phyloP scores from a whole-genome alignment of 768 basidiomycete genomes.

The Podaxis sp. region DNA sequence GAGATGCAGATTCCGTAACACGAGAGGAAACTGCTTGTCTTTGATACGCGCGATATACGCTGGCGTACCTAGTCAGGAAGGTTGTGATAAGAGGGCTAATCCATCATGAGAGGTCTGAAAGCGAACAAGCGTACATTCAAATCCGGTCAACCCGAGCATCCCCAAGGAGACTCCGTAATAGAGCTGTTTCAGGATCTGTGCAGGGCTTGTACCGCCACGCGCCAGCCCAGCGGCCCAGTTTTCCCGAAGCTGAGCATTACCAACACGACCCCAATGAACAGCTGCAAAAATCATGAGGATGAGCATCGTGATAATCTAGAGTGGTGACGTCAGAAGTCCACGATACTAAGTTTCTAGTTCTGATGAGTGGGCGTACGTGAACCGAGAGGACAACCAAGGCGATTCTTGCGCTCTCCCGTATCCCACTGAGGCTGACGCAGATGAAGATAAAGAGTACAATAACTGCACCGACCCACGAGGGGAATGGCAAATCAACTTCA shows the following conservation, averaged over 20 bases:
- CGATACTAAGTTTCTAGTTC: not conserved
- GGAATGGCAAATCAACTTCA: conserved; percentile 60
- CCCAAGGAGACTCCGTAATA: conserved; percentile 71
- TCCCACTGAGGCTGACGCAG: conserved; percentile 52
- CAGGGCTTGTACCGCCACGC: conserved; percentile 27
- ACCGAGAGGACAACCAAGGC: conserved; percentile 57
- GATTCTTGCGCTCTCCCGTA: conserved; percentile 62
- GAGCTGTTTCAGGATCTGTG: conserved; percentile 41
- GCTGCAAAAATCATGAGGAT: conserved; percentile 49
- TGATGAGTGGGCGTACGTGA: conserved; percentile 46
- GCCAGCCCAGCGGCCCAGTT: conserved; percentile 52
- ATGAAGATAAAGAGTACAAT: conserved; percentile 58
- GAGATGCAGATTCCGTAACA: conserved; percentile 65
- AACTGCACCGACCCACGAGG: conserved; percentile 48
- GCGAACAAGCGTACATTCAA: conserved; percentile 49
- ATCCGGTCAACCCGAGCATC: conserved; percentile 72
- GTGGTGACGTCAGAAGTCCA: not conserved
- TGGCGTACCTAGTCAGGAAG: conserved; percentile 45
- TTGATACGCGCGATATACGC: conserved; percentile 66
- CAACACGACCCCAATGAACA: conserved; percentile 52
- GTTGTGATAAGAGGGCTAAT: not conserved
- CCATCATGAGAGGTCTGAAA: not conserved
- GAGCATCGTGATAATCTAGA: conserved; percentile 57
- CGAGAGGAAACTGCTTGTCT: conserved; percentile 51
- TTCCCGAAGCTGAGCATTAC: conserved; percentile 43